Conservation (phyloP, 257 asterid species). For the Solanum paucissectum region DNA sequence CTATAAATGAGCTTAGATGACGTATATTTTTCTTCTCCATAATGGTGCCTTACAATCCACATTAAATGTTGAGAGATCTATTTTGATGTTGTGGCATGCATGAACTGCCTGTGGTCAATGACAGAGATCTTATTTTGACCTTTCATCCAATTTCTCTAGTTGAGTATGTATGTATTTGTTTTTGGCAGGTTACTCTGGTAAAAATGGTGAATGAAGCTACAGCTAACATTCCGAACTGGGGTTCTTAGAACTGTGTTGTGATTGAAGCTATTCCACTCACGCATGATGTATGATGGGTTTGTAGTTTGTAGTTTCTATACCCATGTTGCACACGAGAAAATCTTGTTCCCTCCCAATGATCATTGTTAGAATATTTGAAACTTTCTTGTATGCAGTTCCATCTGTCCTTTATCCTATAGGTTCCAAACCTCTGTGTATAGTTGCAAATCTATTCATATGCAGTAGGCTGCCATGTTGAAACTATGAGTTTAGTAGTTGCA, state of each 20-base stretch:
- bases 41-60: neutral
- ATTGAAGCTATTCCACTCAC: neutral
- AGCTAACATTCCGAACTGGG: conserved; percentile 77
- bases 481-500: neutral
- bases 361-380: neutral
- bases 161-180: neutral
- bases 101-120: neutral
- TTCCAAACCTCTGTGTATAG: neutral
- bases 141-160: neutral
- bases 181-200: conserved; percentile 72
- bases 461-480: neutral
- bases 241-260: conserved; percentile 25
- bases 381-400: neutral
- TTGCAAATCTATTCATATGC: neutral
- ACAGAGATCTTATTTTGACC: neutral
- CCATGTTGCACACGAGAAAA: neutral
- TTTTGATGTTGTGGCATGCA: neutral
- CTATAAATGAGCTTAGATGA: neutral
- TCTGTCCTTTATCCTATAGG: neutral
- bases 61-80: neutral
- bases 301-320: neutral
- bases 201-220: conserved; percentile 88
- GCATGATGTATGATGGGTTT: neutral
- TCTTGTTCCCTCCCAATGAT: neutral
- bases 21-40: neutral